Evolutionary conservation across 108 stramenopile genomes (phyloP), one percentile per base, ranked within the genome.

Genomic region (Cyclostephanos invisitatus): DNA sequence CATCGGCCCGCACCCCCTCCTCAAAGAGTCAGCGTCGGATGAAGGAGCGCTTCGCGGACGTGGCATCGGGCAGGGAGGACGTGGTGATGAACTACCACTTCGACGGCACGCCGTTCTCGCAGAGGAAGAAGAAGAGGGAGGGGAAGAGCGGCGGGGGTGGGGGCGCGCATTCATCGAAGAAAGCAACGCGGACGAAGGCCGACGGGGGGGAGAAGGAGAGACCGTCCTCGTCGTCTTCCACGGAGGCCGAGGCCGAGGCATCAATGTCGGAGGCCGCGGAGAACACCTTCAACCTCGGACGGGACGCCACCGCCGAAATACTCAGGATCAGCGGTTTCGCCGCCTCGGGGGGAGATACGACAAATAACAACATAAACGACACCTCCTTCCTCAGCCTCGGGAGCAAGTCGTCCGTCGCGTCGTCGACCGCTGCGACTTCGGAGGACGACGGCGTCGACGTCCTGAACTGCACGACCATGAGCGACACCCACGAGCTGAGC

Each of bases 401-500:
- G 11, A 70, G 68, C 67, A 70, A 32, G 17, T 50, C 55, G 3
- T 66, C 46, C 57, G 54, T 38, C 28, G 68, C 27, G 22, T 44
- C 44, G 70, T 40, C 17, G 17, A 28, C 35, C 60, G 17, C 9
- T 42, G 62, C 24, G 56, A 44, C 25, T 7, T 27, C 17, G 27
- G 57, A 21, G 12, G 36, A 20, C 10, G 20, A 18, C 18, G 64
- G 35, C 18, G 24, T 67, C 22, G 74, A 75, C 61, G 57, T 32
- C 4, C 24, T 76, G 37, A 73, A 78, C 38, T 17, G 46, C 0
- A 78, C 81, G 22, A 74, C 77, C 17, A 37, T 89, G 64, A 91
- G 90, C 53, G 92, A 93, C 58, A 90, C 92, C 15, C 90, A 90
- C 27, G 92, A 93, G 67, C 65, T 91, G 38, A 86, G 85, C 8